Conservation (phyloP, 169 alveolate species). For the Plasmodium berghei region DNA sequence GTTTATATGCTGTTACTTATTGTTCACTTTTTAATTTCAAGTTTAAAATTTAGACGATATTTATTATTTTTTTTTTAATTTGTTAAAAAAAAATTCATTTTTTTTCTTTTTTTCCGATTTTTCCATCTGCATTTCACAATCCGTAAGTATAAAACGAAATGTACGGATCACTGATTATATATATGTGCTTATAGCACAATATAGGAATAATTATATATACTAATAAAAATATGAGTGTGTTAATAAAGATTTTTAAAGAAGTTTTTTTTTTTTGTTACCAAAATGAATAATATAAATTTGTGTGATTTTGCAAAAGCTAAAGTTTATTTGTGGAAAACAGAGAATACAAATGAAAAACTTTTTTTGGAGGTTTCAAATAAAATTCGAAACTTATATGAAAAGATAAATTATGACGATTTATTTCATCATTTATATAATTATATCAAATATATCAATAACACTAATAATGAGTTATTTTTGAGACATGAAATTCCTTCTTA, state of each 20-base stretch:
- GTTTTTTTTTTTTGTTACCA: not conserved
- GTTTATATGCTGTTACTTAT: too few relatives aligned
- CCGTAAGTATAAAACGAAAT: not conserved
- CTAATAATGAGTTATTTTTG: constrained; percentile 51
- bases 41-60: too few relatives aligned
- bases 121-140: not conserved
- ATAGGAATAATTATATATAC: too few relatives aligned
- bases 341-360: constrained; percentile 48
- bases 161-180: not conserved
- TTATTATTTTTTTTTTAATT: too few relatives aligned
- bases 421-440: constrained; percentile 56
- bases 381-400: constrained; percentile 50
- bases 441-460: constrained; percentile 40
- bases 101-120: too few relatives aligned
- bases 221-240: not conserved
- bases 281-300: constrained; percentile 17
- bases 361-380: constrained; percentile 35
- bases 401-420: constrained; percentile 63
- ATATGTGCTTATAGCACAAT: too few relatives aligned
- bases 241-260: not conserved
- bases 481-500: constrained; percentile 5
- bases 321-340: constrained; percentile 75
- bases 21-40: too few relatives aligned
- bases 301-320: constrained; percentile 62
- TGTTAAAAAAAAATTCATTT: too few relatives aligned